phyloP scores from a whole-genome alignment of 352 stramenopile species.

The Pythium monospermum region DNA sequence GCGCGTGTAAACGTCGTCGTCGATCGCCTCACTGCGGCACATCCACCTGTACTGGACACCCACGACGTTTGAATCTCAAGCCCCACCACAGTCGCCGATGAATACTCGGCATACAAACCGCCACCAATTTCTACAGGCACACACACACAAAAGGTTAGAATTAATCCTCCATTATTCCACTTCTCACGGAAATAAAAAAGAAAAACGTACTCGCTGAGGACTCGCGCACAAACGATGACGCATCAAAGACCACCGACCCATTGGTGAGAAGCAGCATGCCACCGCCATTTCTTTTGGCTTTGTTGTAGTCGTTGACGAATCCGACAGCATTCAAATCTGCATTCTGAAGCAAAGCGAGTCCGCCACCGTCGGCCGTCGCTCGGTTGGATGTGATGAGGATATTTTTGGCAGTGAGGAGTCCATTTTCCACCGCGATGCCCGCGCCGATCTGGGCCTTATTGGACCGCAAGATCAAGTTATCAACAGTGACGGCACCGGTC shows the following conservation, averaged over 20 bases:
- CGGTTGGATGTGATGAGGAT: constrained; percentile 26
- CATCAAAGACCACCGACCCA: constrained; percentile 28
- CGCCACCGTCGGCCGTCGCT: constrained; percentile 35
- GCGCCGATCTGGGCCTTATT: constrained; percentile 34
- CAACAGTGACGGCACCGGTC: background rate
- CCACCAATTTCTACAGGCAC: constrained; percentile 7
- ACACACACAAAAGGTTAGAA: background rate
- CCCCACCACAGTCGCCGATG: constrained; percentile 6
- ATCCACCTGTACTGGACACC: too few relatives aligned
- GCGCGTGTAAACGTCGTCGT: background rate
- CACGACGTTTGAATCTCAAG: background rate
- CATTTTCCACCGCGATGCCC: constrained; percentile 25
- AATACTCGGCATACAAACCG: constrained; percentile 19
- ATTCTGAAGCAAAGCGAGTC: constrained; percentile 31
- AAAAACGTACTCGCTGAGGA: constrained; percentile 33
- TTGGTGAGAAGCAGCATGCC: constrained; percentile 38
- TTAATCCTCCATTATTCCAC: too few relatives aligned
- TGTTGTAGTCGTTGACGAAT: constrained; percentile 24
- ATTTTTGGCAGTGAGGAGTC: constrained; percentile 9
- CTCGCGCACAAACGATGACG: constrained; percentile 19
- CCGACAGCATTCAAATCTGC: constrained; percentile 15
- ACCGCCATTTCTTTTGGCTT: constrained; percentile 30
- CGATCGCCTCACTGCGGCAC: constrained; percentile 2
- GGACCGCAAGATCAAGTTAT: constrained; percentile 1
- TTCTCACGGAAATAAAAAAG: background rate